Evolutionary conservation across 345 rosid genomes (phyloP).

Genomic region (Rhodamnia argentea): DNA sequence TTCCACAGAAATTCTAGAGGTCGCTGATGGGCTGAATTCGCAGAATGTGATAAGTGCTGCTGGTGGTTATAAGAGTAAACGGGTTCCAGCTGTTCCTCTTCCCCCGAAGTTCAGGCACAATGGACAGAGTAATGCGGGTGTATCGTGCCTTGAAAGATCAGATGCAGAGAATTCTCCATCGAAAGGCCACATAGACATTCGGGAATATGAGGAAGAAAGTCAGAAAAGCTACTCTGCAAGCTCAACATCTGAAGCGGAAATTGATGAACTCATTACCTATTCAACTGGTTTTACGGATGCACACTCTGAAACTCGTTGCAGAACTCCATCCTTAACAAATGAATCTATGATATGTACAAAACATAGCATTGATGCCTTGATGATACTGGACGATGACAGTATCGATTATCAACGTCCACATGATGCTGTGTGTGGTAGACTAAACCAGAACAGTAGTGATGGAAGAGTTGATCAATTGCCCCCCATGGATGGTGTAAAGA

Average conservation of each 20-base stretch:
- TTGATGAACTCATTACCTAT: slow-evolving; percentile 12
- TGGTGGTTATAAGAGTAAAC: slow-evolving; percentile 18
- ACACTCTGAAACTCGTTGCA: slow-evolving; percentile 2
- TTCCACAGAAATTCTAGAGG: slow-evolving; percentile 21
- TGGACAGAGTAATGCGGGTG: slow-evolving; percentile 6
- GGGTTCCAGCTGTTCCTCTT: slow-evolving; percentile 20
- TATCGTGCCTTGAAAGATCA: background rate
- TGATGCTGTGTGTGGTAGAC: background rate
- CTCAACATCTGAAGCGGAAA: slow-evolving; percentile 8
- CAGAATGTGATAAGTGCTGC: slow-evolving; percentile 14
- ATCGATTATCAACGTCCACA: background rate
- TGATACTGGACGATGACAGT: background rate
- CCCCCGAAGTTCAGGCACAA: slow-evolving; percentile 10
- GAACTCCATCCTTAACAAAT: background rate
- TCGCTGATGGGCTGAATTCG: slow-evolving; percentile 34
- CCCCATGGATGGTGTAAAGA: background rate
- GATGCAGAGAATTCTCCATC: background rate
- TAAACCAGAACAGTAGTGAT: background rate
- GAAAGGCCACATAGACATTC: slow-evolving; percentile 3
- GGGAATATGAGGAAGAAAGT: slow-evolving; percentile 1
- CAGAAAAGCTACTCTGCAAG: slow-evolving; percentile 7
- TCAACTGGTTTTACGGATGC: slow-evolving; percentile 15
- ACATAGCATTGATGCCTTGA: background rate
- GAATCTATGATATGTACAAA: background rate
- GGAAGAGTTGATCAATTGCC: background rate